Evolutionary conservation across 257 asterid genomes (phyloP).

Genomic region (Nicotiana tabacum): DNA sequence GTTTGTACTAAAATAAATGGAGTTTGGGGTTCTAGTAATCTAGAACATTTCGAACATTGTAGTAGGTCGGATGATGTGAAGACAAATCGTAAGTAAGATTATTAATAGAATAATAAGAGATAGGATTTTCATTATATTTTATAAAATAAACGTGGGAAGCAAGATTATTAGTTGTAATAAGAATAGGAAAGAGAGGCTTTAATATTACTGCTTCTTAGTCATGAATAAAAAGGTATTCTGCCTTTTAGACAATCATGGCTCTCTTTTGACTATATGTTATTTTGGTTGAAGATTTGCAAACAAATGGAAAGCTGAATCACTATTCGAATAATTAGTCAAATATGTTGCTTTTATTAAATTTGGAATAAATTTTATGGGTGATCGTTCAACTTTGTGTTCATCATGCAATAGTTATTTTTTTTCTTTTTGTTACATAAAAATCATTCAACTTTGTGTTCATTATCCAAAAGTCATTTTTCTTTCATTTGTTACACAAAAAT

Average conservation of each 20-base stretch:
- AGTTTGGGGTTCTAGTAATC: background rate
- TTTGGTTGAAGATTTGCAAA: background rate
- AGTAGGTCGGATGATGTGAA: background rate
- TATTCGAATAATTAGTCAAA: too few species aligned
- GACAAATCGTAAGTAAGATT: background rate
- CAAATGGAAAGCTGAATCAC: background rate
- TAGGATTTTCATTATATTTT: background rate
- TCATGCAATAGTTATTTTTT: too few species aligned
- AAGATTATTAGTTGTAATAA: conserved; percentile 5
- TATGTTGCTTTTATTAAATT: too few species aligned
- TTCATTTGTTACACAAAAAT: too few species aligned
- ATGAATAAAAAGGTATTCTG: background rate
- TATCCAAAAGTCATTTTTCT: too few species aligned
- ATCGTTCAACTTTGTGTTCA: too few species aligned
- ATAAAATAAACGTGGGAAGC: conserved; percentile 18
- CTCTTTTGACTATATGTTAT: background rate
- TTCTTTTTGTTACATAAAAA: too few species aligned
- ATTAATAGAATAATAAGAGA: background rate
- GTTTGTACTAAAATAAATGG: background rate
- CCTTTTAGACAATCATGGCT: background rate
- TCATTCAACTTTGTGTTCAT: too few species aligned
- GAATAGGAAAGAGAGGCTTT: background rate
- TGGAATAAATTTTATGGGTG: too few species aligned
- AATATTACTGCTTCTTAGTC: background rate
- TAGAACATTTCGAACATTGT: background rate